phyloP scores from a whole-genome alignment of 1,284 basidiomycete genomes.

The Sporisorium exsertum region DNA sequence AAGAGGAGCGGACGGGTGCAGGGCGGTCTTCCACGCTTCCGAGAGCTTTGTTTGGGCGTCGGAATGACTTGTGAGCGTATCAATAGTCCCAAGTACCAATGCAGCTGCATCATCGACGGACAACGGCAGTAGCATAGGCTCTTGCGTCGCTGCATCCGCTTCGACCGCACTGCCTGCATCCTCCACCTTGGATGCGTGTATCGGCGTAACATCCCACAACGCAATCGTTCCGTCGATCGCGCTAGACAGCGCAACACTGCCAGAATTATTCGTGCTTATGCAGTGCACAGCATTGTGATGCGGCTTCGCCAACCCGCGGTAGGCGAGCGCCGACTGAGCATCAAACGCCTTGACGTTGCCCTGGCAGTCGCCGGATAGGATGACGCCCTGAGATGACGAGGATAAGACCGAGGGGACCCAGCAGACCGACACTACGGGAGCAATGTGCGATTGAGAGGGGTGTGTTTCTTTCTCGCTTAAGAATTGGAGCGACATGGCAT shows the following conservation, averaged over 20 bases:
- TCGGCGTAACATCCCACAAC: conserved; percentile 27
- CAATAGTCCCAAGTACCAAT: conserved; percentile 10
- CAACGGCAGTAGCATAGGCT: conserved; percentile 14
- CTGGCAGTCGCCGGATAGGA: conserved; percentile 33
- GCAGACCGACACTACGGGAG: conserved; percentile 39
- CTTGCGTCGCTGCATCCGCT: background rate
- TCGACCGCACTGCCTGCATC: background rate
- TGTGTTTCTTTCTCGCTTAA: conserved; percentile 41
- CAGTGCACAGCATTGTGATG: conserved; percentile 40
- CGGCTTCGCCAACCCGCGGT: conserved; percentile 6
- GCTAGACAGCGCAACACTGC: conserved; percentile 17
- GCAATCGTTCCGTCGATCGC: conserved; percentile 41
- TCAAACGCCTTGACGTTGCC: conserved; percentile 33
- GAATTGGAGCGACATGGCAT: conserved; percentile 43
- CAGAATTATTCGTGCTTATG: conserved; percentile 19
- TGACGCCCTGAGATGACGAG: conserved; percentile 14
- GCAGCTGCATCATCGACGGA: conserved; percentile 16
- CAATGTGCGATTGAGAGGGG: conserved; percentile 27
- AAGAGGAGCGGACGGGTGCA: conserved; percentile 21
- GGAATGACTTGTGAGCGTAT: conserved; percentile 12
- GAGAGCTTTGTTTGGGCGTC: conserved; percentile 18
- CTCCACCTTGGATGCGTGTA: background rate
- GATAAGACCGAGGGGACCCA: conserved; percentile 25
- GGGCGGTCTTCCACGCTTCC: conserved; percentile 39
- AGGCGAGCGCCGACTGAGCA: conserved; percentile 14